These are phyloP conservation scores for Westerdykella ornata DNA, from an alignment of 2,329 filamentous ascomycete genomes.

Conservation along the genomic window DNA sequence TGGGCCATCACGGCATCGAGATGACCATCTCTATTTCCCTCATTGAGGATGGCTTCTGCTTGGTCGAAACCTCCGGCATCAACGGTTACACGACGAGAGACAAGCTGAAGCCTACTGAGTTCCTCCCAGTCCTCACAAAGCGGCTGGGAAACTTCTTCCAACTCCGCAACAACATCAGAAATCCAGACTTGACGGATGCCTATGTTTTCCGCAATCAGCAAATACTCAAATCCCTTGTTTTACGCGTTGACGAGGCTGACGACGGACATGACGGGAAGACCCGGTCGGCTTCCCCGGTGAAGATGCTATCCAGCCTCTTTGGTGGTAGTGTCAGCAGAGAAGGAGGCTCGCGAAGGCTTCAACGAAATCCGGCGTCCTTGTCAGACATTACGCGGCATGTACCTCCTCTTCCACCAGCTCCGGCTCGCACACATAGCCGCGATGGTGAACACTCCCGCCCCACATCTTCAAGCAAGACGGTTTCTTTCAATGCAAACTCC, in stretches of 20 bases:
- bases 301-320: slow-evolving; percentile 78
- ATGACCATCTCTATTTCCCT: slow-evolving; percentile 58
- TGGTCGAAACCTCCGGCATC: slow-evolving; percentile 55
- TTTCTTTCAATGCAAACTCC: slow-evolving; percentile 21
- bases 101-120: slow-evolving; percentile 63
- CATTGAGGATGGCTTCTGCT: slow-evolving; percentile 50
- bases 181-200: slow-evolving; percentile 57
- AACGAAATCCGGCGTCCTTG: slow-evolving; percentile 29
- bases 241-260: slow-evolving; percentile 57
- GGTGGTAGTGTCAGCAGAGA: slow-evolving; percentile 51
- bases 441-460: slow-evolving; percentile 31
- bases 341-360: slow-evolving; percentile 27
- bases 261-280: slow-evolving; percentile 48
- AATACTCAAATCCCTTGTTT: slow-evolving; percentile 62
- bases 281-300: slow-evolving; percentile 78
- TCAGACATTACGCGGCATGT: slow-evolving; percentile 33
- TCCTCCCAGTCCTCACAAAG: slow-evolving; percentile 67
- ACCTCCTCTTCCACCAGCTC: slow-evolving; percentile 29
- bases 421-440: slow-evolving; percentile 33
- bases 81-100: slow-evolving; percentile 68
- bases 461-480: slow-evolving; percentile 29
- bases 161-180: slow-evolving; percentile 61
- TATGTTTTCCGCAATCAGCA: slow-evolving; percentile 74
- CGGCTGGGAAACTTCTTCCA: slow-evolving; percentile 67
- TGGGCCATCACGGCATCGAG: slow-evolving; percentile 55